These are phyloP conservation scores for Vanderwaltozyma polyspora DNA, from an alignment of 805 yeast species.

Conservation along the genomic window DNA sequence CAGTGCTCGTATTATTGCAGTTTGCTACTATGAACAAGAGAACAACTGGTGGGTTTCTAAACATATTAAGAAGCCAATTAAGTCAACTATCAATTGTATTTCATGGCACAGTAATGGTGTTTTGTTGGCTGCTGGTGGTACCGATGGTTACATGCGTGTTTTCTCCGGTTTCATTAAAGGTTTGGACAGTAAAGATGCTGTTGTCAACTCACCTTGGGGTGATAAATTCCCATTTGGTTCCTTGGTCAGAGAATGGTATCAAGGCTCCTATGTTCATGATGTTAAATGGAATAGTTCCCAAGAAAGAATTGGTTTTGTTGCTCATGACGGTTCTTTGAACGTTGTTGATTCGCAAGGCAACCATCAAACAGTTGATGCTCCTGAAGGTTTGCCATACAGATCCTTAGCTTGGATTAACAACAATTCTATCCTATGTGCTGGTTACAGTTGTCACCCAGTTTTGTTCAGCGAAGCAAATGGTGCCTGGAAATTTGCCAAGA, in stretches of 20 bases:
- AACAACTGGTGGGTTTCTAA: slow-evolving; percentile 99
- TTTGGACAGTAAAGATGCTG: slow-evolving; percentile 51
- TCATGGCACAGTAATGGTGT: slow-evolving; percentile 94
- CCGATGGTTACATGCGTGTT: slow-evolving; percentile 87
- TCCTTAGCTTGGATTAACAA: slow-evolving; percentile 61
- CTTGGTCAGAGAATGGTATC: slow-evolving; percentile 32
- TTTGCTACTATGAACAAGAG: slow-evolving; percentile 90
- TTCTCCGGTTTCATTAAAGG: slow-evolving; percentile 85
- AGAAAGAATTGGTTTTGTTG: slow-evolving; percentile 64
- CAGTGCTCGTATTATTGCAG: slow-evolving; percentile 86
- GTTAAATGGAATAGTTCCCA: slow-evolving; percentile 77
- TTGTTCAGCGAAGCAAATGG: slow-evolving; percentile 62
- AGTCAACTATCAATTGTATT: slow-evolving; percentile 70
- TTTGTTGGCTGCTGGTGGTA: slow-evolving; percentile 78
- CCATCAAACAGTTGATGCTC: slow-evolving; percentile 16
- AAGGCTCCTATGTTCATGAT: slow-evolving; percentile 87
- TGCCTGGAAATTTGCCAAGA: slow-evolving; percentile 50
- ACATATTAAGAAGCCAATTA: slow-evolving; percentile 90
- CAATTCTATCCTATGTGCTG: slow-evolving; percentile 68
- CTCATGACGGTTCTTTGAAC: slow-evolving; percentile 79
- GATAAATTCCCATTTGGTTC: slow-evolving; percentile 91
- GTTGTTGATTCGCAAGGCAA: slow-evolving; percentile 49
- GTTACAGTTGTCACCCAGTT: slow-evolving; percentile 85
- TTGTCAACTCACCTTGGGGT: slow-evolving; percentile 74
- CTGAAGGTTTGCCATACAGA: slow-evolving; percentile 61